Evolutionary conservation across 345 rosid genomes (phyloP).

Genomic region (Xanthoceras sorbifolium): DNA sequence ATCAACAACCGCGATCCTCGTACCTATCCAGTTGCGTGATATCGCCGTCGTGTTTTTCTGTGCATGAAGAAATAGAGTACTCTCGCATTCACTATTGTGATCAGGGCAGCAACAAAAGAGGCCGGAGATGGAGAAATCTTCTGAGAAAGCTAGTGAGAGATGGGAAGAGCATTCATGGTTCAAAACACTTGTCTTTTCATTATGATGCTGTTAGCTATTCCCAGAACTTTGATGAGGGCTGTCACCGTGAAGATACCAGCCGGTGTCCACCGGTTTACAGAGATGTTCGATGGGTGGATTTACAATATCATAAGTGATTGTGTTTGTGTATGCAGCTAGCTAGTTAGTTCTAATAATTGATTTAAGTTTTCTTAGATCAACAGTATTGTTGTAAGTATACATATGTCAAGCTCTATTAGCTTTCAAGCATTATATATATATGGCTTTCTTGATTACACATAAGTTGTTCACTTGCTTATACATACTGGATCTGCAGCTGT

Average conservation of each 20-base stretch:
- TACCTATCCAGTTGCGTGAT: constrained; percentile 40
- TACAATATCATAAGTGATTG: constrained; percentile 27
- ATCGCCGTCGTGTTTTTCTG: constrained; percentile 54
- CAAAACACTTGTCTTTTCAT: constrained; percentile 59
- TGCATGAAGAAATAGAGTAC: constrained; percentile 51
- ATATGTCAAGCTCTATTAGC: neutral
- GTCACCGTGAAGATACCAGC: constrained; percentile 32
- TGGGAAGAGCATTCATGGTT: constrained; percentile 41
- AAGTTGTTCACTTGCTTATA: neutral
- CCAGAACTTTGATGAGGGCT: constrained; percentile 77
- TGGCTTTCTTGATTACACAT: neutral
- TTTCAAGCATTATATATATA: too few relatives aligned
- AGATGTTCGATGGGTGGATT: constrained; percentile 33
- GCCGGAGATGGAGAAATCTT: constrained; percentile 47
- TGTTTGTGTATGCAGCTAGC: neutral
- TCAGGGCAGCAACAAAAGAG: constrained; percentile 24
- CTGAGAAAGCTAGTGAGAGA: constrained; percentile 49
- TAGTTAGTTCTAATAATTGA: too few relatives aligned
- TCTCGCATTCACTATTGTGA: constrained; percentile 33
- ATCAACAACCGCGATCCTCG: constrained; percentile 28
- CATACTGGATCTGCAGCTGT: neutral
- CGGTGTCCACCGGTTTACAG: constrained; percentile 17
- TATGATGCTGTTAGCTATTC: constrained; percentile 82
- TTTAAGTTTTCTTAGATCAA: neutral
- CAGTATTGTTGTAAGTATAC: neutral